Percentiles rank a stretch among this genome's conserved stretches.
phyloP scores from a whole-genome alignment of 768 basidiomycete species.

The Lentinula raphanica region DNA sequence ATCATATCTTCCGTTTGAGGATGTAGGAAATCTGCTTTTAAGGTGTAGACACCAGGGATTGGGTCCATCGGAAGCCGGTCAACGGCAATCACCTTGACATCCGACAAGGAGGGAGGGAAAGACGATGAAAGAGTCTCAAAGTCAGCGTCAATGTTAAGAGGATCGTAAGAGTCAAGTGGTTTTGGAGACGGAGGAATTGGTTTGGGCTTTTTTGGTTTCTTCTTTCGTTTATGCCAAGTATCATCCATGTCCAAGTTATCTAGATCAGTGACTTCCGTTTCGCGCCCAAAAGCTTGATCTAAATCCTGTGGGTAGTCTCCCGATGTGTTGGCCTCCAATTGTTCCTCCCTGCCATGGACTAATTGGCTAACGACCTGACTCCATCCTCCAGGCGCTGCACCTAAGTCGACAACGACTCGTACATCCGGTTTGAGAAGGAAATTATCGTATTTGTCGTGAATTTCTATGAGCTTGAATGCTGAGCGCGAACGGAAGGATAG shows the following conservation, averaged over 20 bases:
- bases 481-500: conserved; percentile 72
- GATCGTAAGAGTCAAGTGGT: conserved; percentile 26
- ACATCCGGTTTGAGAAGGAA: conserved; percentile 53
- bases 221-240: conserved; percentile 7
- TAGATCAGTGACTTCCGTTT: neutral
- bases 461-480: conserved; percentile 87
- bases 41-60: conserved; percentile 64
- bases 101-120: conserved; percentile 9
- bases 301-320: conserved; percentile 19
- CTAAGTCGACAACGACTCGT: conserved; percentile 73
- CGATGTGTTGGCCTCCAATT: conserved; percentile 10
- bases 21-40: conserved; percentile 78
- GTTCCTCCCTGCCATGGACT: conserved; percentile 58
- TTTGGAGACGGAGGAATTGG: neutral
- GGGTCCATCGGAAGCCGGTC: conserved; percentile 72
- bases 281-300: neutral
- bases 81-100: conserved; percentile 64
- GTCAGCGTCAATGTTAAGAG: conserved; percentile 36
- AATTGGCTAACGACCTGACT: conserved; percentile 61
- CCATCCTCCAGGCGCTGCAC: conserved; percentile 94
- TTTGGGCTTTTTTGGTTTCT: conserved; percentile 8
- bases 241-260: neutral
- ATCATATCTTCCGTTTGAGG: conserved; percentile 44
- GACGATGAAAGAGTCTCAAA: neutral
- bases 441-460: conserved; percentile 51